These are phyloP conservation scores for Hortiboletus campestris DNA, from an alignment of 768 basidiomycete species.

Conservation along the genomic window DNA sequence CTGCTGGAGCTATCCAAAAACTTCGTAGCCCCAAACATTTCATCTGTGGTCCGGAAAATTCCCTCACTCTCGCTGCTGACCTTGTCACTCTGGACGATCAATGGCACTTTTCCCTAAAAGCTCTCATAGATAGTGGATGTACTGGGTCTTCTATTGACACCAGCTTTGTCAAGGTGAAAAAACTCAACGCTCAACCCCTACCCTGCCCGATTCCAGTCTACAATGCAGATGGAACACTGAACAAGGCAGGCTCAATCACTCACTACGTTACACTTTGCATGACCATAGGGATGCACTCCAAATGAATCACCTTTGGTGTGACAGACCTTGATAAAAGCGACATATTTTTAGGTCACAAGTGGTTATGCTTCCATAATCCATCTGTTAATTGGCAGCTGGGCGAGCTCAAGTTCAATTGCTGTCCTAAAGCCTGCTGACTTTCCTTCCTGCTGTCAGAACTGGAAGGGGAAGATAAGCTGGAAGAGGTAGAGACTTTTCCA, in stretches of 20 bases:
- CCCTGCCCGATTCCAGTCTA: background rate
- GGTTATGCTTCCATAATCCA: background rate
- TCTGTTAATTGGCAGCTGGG: no score
- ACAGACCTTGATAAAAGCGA: background rate
- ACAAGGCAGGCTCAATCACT: no score
- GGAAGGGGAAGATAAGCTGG: no score
- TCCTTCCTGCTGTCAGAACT: no score
- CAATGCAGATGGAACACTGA: no score
- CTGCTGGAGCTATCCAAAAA: background rate
- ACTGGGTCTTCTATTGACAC: background rate
- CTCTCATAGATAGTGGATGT: background rate
- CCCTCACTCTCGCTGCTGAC: background rate
- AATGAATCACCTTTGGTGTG: background rate
- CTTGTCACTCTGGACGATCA: background rate
- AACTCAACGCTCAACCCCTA: background rate
- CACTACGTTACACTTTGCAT: background rate
- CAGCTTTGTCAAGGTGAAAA: background rate
- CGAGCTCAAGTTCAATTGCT: no score
- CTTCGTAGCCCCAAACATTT: background rate
- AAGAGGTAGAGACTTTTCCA: no score
- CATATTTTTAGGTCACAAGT: slow-evolving; percentile 7
- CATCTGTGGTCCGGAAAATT: background rate
- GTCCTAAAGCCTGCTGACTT: no score
- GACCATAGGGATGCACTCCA: background rate
- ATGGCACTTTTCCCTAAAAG: background rate